Evolutionary conservation across 257 asterid genomes (phyloP), one percentile per base, ranked within the genome.

Genomic region (Gentiana straminea): DNA sequence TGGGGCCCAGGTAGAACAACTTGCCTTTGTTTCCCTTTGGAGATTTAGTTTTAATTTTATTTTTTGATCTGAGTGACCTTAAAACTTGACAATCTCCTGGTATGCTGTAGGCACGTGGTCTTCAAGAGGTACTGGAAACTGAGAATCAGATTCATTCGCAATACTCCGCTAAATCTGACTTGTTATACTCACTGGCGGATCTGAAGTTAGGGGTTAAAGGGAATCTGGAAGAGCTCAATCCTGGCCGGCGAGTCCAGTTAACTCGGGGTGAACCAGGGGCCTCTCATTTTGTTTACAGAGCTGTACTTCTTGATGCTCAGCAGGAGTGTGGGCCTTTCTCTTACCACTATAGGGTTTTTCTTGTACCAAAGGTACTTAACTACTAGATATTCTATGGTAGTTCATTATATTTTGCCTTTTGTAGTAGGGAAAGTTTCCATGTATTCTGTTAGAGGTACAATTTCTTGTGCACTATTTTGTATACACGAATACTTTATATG

Each of bases 151-250:
- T 77, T 51, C 95, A 95, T n/a, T 49, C 69, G 43, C 70, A 77
- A 67, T 68, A 75, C 73, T 69, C 79, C 59, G 75, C 51, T 47
- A 74, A 77, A 55, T 60, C 77, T 60, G 94, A 88, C 73, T 55
- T 83, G 64, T 12, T 64, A 7, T 86, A 83, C 83, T 66, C 89
- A 1, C 83, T 88, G 63, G 86, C 88, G 80, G 97, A 88, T 73
- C 78, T 92, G 77, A 82, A 71, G 68, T 62, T 85, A 11, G 97
- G 97, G 62, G 86, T 68, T 55, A 78, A 81, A 73, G 95, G 90
- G 72, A 65, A 81, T 62, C 68, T 92, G 71, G 60, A 70, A 61
- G 83, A 77, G 76, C 77, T 83, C 68, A 66, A 74, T 73, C 95
- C 97, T 7, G 90, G 91, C 62, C 90, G 89, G 35, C 75, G 95